A percentile compares a stretch with the other conserved stretches of the same genome.
Conservation (phyloP, 2,329 filamentous ascomycete genomes). For the Periglandula ipomoeae region DNA sequence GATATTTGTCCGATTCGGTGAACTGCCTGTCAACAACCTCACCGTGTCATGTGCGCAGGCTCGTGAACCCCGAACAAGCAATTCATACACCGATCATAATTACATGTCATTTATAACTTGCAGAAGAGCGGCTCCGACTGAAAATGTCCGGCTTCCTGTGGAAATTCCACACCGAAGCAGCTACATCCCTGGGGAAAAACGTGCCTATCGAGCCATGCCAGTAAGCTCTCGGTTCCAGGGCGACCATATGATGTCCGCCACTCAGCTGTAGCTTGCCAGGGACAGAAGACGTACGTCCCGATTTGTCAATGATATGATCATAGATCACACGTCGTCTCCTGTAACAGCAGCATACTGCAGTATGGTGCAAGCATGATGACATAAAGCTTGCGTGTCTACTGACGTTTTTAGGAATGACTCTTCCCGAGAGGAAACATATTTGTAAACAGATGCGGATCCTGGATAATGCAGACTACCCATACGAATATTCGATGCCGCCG, state of each 20-base stretch:
- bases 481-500: no score
- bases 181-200: not conserved
- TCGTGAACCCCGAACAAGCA: not conserved
- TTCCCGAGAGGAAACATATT: no score
- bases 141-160: not conserved
- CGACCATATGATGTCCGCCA: constrained; percentile 4
- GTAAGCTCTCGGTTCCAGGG: not conserved
- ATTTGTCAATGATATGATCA: no score
- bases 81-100: not conserved
- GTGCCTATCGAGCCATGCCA: not conserved
- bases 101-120: not conserved
- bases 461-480: no score
- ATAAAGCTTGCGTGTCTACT: no score
- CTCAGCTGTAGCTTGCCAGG: not conserved
- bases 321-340: no score
- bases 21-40: not conserved
- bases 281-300: not conserved
- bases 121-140: not conserved
- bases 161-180: not conserved
- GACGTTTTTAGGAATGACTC: no score
- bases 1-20: not conserved
- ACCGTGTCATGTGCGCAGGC: not conserved
- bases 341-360: no score
- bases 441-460: no score
- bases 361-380: no score